Evolutionary conservation across 768 basidiomycete species (phyloP).

Genomic region (Suillus weaverae): DNA sequence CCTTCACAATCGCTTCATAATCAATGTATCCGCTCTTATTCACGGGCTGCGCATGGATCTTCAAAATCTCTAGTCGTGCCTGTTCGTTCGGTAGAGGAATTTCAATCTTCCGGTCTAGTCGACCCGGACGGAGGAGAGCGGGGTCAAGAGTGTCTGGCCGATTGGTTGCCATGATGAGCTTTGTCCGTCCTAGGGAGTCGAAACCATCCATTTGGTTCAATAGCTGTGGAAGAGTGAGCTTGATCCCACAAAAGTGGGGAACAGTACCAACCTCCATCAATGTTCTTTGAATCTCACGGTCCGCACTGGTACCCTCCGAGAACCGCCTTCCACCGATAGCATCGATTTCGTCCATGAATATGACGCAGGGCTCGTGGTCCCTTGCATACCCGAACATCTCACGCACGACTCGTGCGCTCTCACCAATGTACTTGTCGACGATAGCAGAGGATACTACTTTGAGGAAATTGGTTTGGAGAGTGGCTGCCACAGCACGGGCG

Average conservation of each 20-base stretch:
- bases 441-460: slow-evolving; percentile 99
- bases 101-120: slow-evolving; percentile 96
- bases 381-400: slow-evolving; percentile 99
- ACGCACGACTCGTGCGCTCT: slow-evolving; percentile 91
- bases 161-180: slow-evolving; percentile 99
- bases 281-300: slow-evolving; percentile 97
- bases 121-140: slow-evolving; percentile 92
- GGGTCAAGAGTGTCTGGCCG: slow-evolving; percentile 98
- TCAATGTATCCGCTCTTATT: slow-evolving; percentile 96
- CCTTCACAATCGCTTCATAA: slow-evolving; percentile 97
- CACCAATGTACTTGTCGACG: slow-evolving; percentile 98
- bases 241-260: neutral
- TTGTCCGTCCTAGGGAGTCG: slow-evolving; percentile 92
- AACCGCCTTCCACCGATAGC: slow-evolving; percentile 92
- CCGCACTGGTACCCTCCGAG: slow-evolving; percentile 96
- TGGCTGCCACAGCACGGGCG: slow-evolving; percentile 94
- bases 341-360: slow-evolving; percentile 98
- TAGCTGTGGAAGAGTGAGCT: slow-evolving; percentile 48
- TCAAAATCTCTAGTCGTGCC: slow-evolving; percentile 92
- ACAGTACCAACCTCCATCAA: slow-evolving; percentile 81
- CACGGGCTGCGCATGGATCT: slow-evolving; percentile 93
- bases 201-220: slow-evolving; percentile 99
- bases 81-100: slow-evolving; percentile 98
- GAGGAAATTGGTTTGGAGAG: slow-evolving; percentile 92
- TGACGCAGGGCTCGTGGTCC: slow-evolving; percentile 98